These are phyloP conservation scores for Botryosphaeria dothidea DNA, from an alignment of 2,329 filamentous ascomycete species.

Conservation along the genomic window DNA sequence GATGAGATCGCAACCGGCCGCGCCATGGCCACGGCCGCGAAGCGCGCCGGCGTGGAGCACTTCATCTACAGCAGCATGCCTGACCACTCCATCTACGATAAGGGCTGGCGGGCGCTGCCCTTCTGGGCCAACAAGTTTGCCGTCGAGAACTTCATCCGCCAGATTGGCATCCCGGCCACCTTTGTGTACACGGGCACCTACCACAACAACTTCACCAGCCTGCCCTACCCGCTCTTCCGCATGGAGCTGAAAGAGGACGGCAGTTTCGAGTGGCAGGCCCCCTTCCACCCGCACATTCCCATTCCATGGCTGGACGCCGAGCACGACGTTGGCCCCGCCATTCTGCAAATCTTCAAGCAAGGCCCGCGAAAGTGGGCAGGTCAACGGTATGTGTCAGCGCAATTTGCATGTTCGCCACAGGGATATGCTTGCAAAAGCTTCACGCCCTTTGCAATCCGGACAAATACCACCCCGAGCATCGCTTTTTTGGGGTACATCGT, in stretches of 20 bases:
- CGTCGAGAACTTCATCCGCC: constrained; percentile 86
- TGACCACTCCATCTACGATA: constrained; percentile 79
- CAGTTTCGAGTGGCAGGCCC: constrained; percentile 89
- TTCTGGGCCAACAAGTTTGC: constrained; percentile 92
- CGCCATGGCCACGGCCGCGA: constrained; percentile 85
- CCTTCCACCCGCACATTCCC: constrained; percentile 85
- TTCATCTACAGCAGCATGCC: constrained; percentile 98
- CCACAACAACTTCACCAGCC: constrained; percentile 97
- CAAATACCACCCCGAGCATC: not conserved
- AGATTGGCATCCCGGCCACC: constrained; percentile 79
- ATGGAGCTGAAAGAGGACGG: constrained; percentile 86
- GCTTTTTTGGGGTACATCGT: not conserved
- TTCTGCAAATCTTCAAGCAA: constrained; percentile 94
- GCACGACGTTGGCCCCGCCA: constrained; percentile 89
- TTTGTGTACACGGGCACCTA: constrained; percentile 98
- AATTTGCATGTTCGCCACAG: constrained; percentile 2
- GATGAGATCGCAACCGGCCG: constrained; percentile 90
- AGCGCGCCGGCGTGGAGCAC: constrained; percentile 80
- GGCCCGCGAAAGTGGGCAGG: constrained; percentile 82
- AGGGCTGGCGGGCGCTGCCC: constrained; percentile 77
- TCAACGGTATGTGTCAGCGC: constrained; percentile 53
- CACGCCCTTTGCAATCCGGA: not conserved
- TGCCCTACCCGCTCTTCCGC: constrained; percentile 90
- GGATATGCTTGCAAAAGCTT: not conserved
- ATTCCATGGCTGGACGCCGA: constrained; percentile 96